Evolutionary conservation across 179 eudicot species (phyloP), one percentile per base, ranked within the genome.

Genomic region (Pouteria campechiana): DNA sequence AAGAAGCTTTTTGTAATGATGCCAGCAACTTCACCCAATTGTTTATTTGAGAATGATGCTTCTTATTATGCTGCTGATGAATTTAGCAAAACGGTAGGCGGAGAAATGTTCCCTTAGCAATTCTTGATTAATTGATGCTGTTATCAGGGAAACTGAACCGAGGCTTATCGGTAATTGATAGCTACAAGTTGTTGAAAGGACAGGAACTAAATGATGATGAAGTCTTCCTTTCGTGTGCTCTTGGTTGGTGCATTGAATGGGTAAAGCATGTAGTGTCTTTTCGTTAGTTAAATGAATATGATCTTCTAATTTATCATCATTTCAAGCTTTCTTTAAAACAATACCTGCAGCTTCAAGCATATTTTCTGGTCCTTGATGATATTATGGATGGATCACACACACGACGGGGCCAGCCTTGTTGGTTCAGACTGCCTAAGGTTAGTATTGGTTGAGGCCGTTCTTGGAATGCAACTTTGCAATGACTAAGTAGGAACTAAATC

Each of bases 191-290:
- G 65, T 64, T 87, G 41, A 68, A 76, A 57, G 83, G 79, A 50
- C 35, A 58, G 27, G 92, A 83, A 37, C 61, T 79, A 14, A 63
- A 64, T 12, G 75, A 74, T 35, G 83, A 77, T 25, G 96, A 87
- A 55, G 37, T 75, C 19, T 83, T 87, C 58, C 90, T 60, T 33
- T 71, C 96, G 27, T 66, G 70, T 41, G 60, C 92, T 7, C 90
- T 87, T 31, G 96, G 96, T 27, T 87, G 96, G 96, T 87, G 96
- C 67, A 75, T 87, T 50, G 96, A 87, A 65, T 87, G 96, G 96
- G 96, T 83, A 77, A 6, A 61, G 11, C 29, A 1, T 17, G 44
- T 25, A 10, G 14, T 36, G 7, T 29, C 7, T 9, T 34, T 44
- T 6, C 28, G 25, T 19, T 3, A 32, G 0, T 25, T n/a, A 10